Conservation (phyloP, 2,329 filamentous ascomycete species). For the Exophiala sp. region DNA sequence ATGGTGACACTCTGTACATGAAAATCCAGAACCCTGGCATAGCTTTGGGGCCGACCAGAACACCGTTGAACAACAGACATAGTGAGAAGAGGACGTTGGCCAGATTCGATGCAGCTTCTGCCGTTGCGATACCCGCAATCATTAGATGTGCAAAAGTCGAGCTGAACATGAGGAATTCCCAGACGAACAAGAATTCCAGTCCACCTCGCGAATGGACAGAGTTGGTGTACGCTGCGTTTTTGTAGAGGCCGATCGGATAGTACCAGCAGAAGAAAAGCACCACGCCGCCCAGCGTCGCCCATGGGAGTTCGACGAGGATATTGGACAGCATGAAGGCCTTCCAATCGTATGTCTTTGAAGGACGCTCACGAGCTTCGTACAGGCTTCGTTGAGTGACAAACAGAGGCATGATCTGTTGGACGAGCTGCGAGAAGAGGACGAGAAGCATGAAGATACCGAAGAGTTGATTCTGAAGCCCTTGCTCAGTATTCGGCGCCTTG, state of each 20-base stretch:
- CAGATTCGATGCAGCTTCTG: slow-evolving; percentile 62
- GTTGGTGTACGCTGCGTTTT: slow-evolving; percentile 55
- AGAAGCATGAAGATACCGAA: slow-evolving; percentile 30
- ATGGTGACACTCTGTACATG: slow-evolving; percentile 75
- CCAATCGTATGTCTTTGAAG: slow-evolving; percentile 71
- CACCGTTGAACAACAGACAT: slow-evolving; percentile 57
- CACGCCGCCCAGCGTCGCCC: slow-evolving; percentile 58
- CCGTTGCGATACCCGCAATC: slow-evolving; percentile 69
- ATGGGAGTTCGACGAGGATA: slow-evolving; percentile 68
- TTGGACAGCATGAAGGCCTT: slow-evolving; percentile 68
- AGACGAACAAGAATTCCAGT: slow-evolving; percentile 62
- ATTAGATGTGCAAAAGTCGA: slow-evolving; percentile 70
- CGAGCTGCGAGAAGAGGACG: slow-evolving; percentile 27
- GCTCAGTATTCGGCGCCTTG: slow-evolving; percentile 20
- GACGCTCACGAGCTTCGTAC: slow-evolving; percentile 58
- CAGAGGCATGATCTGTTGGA: slow-evolving; percentile 52
- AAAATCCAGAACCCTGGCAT: slow-evolving; percentile 73
- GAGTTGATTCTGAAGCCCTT: slow-evolving; percentile 29
- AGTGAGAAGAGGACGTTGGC: slow-evolving; percentile 60
- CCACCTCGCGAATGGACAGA: slow-evolving; percentile 67
- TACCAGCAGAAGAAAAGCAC: slow-evolving; percentile 65
- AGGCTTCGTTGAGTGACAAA: slow-evolving; percentile 57
- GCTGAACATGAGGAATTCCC: slow-evolving; percentile 67
- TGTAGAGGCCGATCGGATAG: slow-evolving; percentile 55
- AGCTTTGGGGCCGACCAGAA: slow-evolving; percentile 55